Conservation (phyloP, 2,329 filamentous ascomycete genomes). For the Fusarium drepaniforme region DNA sequence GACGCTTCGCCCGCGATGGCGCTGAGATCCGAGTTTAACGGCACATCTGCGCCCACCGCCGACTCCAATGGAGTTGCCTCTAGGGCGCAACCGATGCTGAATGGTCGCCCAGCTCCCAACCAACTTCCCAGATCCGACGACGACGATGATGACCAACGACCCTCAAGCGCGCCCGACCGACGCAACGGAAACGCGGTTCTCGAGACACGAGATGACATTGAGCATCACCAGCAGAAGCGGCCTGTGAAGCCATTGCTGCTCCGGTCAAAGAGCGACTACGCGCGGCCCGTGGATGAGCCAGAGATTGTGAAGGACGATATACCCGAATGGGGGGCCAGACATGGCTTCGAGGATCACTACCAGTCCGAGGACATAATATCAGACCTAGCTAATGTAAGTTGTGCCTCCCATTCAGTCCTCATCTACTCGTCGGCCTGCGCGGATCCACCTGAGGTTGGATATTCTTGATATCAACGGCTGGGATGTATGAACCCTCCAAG, state of each 20-base stretch:
- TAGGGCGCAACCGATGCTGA: conserved; percentile 43
- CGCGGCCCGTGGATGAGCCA: conserved; percentile 55
- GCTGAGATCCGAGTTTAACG: conserved; percentile 49
- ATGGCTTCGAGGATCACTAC: conserved; percentile 94
- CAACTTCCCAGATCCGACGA: conserved; percentile 43
- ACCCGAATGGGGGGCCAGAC: conserved; percentile 72
- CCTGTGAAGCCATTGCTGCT: conserved; percentile 63
- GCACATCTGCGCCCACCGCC: conserved; percentile 43
- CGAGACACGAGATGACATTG: conserved; percentile 48
- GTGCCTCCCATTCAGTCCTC: conserved; percentile 26
- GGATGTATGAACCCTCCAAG: conserved; percentile 6
- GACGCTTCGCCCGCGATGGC: conserved; percentile 47
- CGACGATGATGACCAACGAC: conserved; percentile 53
- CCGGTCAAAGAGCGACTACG: conserved; percentile 70
- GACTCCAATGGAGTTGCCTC: conserved; percentile 39
- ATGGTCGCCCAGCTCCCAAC: conserved; percentile 45
- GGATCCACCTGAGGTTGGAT: conserved; percentile 51
- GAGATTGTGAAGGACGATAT: conserved; percentile 60
- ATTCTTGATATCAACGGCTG: conserved; percentile 10
- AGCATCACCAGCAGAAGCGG: conserved; percentile 52
- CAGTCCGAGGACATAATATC: conserved; percentile 91
- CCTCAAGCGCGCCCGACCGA: conserved; percentile 60
- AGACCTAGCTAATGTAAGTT: conserved; percentile 81
- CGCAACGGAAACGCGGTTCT: conserved; percentile 49
- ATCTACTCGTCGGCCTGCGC: conserved; percentile 15